Percentiles rank a stretch among this genome's conserved stretches.
These are phyloP conservation scores for Rhizopus sp. DNA, from an alignment of 371 early-diverging fungal species.

Conservation along the genomic window DNA sequence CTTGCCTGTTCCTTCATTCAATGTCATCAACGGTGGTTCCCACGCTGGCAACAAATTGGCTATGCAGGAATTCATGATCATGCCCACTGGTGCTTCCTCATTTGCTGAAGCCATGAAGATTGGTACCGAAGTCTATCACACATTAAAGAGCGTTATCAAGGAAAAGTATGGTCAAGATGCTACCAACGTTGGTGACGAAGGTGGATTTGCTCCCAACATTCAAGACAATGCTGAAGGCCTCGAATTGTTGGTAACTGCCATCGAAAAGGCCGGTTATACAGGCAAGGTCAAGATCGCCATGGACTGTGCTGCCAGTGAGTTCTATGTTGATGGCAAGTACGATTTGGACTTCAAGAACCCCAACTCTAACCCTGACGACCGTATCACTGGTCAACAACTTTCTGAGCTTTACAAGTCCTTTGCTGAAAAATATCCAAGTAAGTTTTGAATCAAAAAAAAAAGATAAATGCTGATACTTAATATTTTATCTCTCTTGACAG, in stretches of 20 bases:
- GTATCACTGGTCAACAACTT: slow-evolving; percentile 81
- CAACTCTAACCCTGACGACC: slow-evolving; percentile 77
- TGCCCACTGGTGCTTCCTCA: slow-evolving; percentile 93
- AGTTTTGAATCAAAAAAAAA: slow-evolving; percentile 13
- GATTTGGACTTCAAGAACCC: slow-evolving; percentile 97
- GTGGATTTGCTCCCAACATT: slow-evolving; percentile 99
- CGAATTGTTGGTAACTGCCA: slow-evolving; percentile 89
- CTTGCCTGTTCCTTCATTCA: slow-evolving; percentile 99
- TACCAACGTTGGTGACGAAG: slow-evolving; percentile 99
- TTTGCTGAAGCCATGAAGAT: slow-evolving; percentile 98
- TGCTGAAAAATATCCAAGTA: slow-evolving; percentile 88
- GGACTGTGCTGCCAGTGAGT: slow-evolving; percentile 99
- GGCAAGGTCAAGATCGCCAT: slow-evolving; percentile 97
- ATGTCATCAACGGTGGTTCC: slow-evolving; percentile 99
- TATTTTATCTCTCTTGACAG: slow-evolving; percentile 16
- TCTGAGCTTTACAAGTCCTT: slow-evolving; percentile 86
- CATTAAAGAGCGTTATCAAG: slow-evolving; percentile 95
- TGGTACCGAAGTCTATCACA: slow-evolving; percentile 96
- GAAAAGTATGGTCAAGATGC: slow-evolving; percentile 98
- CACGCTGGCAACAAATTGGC: slow-evolving; percentile 99
- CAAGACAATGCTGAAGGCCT: slow-evolving; percentile 97
- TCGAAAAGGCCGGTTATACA: slow-evolving; percentile 92
- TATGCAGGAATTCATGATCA: slow-evolving; percentile 99
- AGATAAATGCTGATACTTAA: neutral
- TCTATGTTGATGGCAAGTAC: slow-evolving; percentile 96